A percentile compares a stretch with the other conserved stretches of the same genome.
Evolutionary conservation across 352 stramenopile species (phyloP).

Genomic region (Pythium volutum): DNA sequence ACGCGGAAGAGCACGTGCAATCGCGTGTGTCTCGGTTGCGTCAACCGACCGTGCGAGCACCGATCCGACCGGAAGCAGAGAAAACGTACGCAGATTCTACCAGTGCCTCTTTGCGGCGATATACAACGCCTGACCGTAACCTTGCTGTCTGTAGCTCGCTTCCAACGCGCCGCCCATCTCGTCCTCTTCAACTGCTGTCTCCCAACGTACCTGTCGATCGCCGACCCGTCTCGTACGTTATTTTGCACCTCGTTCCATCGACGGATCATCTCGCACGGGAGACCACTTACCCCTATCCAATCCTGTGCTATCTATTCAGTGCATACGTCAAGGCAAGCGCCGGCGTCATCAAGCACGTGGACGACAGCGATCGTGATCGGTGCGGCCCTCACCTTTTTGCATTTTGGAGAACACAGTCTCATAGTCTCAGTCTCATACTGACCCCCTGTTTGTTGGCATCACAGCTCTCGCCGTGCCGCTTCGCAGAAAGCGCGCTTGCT

Average conservation of each 20-base stretch:
- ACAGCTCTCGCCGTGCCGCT: not conserved
- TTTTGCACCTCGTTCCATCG: not conserved
- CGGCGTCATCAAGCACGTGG: slow-evolving; percentile 7
- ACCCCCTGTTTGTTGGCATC: not conserved
- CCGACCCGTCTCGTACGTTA: slow-evolving; percentile 19
- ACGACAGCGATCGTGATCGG: slow-evolving; percentile 1
- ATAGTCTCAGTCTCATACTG: too few species aligned
- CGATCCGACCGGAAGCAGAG: not conserved
- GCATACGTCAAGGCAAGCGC: slow-evolving; percentile 21
- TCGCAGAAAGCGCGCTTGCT: slow-evolving; percentile 15
- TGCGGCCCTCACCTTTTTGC: not conserved
- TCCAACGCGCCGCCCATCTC: slow-evolving; percentile 2
- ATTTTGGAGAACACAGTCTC: too few species aligned
- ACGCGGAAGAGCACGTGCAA: not conserved
- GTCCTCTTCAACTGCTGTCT: slow-evolving; percentile 19
- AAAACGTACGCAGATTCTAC: not conserved
- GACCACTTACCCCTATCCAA: not conserved
- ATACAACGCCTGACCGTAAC: not conserved
- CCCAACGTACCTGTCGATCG: slow-evolving; percentile 13
- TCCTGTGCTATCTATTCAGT: not conserved
- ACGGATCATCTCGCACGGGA: not conserved
- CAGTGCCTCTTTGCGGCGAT: not conserved
- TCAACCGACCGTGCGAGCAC: not conserved
- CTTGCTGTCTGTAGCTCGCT: not conserved
- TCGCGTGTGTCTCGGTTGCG: not conserved